Evolutionary conservation across 129 eudicot genomes (phyloP), one percentile per base, ranked within the genome.

Genomic region (Logfia minima): DNA sequence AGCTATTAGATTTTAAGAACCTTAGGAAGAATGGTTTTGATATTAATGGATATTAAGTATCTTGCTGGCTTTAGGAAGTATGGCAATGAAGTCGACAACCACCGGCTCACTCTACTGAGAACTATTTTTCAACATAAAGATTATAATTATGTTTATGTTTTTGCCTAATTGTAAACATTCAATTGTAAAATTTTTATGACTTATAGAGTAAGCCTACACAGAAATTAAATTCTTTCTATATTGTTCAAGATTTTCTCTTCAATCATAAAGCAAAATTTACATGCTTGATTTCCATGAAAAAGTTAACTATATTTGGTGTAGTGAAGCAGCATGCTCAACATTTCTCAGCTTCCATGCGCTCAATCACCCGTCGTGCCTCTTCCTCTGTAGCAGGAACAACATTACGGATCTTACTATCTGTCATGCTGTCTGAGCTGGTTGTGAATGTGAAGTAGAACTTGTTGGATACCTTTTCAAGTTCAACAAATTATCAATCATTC

Each of bases 371-470:
- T 9, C 92, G 83, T 17, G 97, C 98, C 83, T 93, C 98, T 80
- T 93, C 97, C 86, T 93, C 97, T 0, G 98, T 90, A 11, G 90
- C 93, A 34, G 98, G 98, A 70, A 93, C 92, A 21, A 93, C 98
- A 11, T 79, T 93, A 7, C 90, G 88, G 11, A 93, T 89, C 76
- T 71, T 88, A 8, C 88, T 86, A 14, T 78, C 77, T 70, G 5
- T 73, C 45, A 75, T 35, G 9, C 84, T 82, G 21, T 87, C 85
- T 22, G 86, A 21, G 23, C 76, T 70, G 14, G 89, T 85, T 4
- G 93, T 85, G 82, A 90, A 93, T 45, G 98, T 93, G 90, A 93
- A 93, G 92, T 93, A 93, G 81, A 93, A 93, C 84, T 93, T 93
- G 83, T 91, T 93, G 39, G 98, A 94, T 71, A 94, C 96, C 98